Evolutionary conservation across 164 flowering plant genomes (phyloP).

Genomic region (Liquidambar formosana): DNA sequence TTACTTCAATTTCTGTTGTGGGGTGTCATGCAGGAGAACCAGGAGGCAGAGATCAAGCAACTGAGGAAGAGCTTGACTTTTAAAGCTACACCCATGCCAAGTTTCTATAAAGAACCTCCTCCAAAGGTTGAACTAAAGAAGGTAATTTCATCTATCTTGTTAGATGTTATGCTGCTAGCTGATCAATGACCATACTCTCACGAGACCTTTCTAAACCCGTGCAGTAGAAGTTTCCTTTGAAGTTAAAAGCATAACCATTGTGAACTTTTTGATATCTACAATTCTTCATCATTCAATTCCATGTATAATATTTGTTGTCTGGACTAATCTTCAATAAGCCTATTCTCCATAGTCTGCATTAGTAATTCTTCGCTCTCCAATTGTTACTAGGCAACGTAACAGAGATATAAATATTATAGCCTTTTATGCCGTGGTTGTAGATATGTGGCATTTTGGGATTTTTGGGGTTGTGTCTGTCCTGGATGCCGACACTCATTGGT

Average conservation of each 20-base stretch:
- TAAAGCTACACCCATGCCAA: conserved; percentile 89
- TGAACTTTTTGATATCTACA: not conserved
- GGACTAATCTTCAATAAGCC: not conserved
- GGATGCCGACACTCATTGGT: not conserved
- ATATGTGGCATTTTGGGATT: too few relatives aligned
- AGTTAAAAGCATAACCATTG: not conserved
- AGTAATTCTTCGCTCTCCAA: too few relatives aligned
- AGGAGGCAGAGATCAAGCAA: conserved; percentile 75
- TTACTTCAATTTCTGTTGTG: conserved; percentile 1
- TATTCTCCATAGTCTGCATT: not conserved
- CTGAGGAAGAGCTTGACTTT: conserved; percentile 81
- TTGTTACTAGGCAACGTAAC: too few relatives aligned
- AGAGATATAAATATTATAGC: too few relatives aligned
- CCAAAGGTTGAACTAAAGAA: conserved; percentile 79
- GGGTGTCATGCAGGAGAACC: conserved; percentile 52
- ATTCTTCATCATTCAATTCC: not conserved
- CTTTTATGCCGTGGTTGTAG: too few relatives aligned
- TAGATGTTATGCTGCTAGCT: too few relatives aligned
- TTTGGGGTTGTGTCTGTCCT: too few relatives aligned
- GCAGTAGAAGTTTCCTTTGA: not conserved
- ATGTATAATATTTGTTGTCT: not conserved
- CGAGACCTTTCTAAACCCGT: not conserved
- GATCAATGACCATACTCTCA: too few relatives aligned
- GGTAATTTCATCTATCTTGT: conserved; percentile 38
- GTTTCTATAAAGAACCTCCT: conserved; percentile 85